Evolutionary conservation across 2,329 filamentous ascomycete species (phyloP).

Genomic region (Diplodia intermedia): DNA sequence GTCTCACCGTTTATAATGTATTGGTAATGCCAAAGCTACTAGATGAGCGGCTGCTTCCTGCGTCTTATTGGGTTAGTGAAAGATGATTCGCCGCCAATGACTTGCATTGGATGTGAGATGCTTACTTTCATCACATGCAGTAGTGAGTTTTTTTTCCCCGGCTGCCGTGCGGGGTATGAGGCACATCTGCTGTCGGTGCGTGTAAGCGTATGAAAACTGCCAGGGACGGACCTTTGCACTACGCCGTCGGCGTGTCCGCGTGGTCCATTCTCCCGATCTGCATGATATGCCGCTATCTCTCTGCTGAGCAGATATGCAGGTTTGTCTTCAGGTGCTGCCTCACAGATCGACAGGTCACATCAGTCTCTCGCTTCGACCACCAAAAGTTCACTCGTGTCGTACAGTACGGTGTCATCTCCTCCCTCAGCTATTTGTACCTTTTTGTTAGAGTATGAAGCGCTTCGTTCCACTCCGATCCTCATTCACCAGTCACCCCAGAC

Average conservation of each 20-base stretch:
- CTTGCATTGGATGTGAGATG: background rate
- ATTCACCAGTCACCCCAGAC: too few species aligned
- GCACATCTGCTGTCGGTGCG: background rate
- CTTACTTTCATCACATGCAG: background rate
- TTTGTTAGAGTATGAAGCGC: too few species aligned
- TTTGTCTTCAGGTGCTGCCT: background rate
- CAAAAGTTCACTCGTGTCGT: too few species aligned
- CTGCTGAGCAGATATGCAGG: background rate
- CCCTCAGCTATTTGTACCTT: too few species aligned
- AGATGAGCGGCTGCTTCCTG: background rate
- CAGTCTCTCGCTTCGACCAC: too few species aligned
- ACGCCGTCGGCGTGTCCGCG: too few species aligned
- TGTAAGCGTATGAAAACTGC: background rate
- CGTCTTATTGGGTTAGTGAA: background rate
- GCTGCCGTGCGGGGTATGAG: constrained; percentile 1
- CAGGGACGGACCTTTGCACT: background rate
- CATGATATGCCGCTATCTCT: background rate
- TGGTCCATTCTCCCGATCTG: background rate
- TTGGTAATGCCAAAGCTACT: background rate
- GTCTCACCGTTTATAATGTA: constrained; percentile 2
- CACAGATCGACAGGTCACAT: too few species aligned
- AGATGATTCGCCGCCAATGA: background rate
- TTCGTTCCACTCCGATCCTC: too few species aligned
- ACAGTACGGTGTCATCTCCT: too few species aligned
- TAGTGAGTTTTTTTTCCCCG: background rate